Evolutionary conservation across 1,139 yeast genomes (phyloP).

Genomic region (Scheffersomyces quercinus): DNA sequence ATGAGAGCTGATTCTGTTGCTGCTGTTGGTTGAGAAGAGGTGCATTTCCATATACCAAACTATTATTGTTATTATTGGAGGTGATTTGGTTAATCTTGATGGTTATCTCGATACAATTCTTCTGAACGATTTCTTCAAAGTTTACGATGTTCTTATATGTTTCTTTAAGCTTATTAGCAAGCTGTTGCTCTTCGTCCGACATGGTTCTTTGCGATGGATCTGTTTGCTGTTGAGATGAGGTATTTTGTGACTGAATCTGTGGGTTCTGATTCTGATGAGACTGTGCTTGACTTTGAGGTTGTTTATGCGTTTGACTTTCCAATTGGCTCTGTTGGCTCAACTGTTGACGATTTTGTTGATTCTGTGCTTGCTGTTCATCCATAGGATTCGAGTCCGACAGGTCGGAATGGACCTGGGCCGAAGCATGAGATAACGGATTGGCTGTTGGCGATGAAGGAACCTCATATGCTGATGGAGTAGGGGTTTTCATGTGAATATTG

Average conservation of each 20-base stretch:
- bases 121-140: slow-evolving; percentile 68
- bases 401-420: slow-evolving; percentile 39
- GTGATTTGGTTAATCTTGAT: slow-evolving; percentile 51
- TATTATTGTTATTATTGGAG: slow-evolving; percentile 17
- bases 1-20: slow-evolving; percentile 11
- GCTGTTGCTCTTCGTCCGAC: slow-evolving; percentile 67
- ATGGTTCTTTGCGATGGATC: slow-evolving; percentile 30
- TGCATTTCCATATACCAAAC: slow-evolving; percentile 19
- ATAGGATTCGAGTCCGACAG: slow-evolving; percentile 41
- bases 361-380: slow-evolving; percentile 5
- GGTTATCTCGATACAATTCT: slow-evolving; percentile 59
- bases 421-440: slow-evolving; percentile 25
- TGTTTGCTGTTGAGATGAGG: slow-evolving; percentile 15
- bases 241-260: slow-evolving; percentile 3
- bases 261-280: slow-evolving; percentile 10
- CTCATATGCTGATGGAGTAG: slow-evolving; percentile 46
- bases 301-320: slow-evolving; percentile 2
- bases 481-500: slow-evolving; percentile 28
- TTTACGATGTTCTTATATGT: slow-evolving; percentile 70
- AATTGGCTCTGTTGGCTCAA: slow-evolving; percentile 4
- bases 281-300: slow-evolving; percentile 1
- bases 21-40: slow-evolving; percentile 15
- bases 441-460: slow-evolving; percentile 44
- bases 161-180: slow-evolving; percentile 70
- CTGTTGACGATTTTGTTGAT: slow-evolving; percentile 14